These are phyloP conservation scores for Hirschioporus abietinus DNA, from an alignment of 768 basidiomycete species.

Conservation along the genomic window DNA sequence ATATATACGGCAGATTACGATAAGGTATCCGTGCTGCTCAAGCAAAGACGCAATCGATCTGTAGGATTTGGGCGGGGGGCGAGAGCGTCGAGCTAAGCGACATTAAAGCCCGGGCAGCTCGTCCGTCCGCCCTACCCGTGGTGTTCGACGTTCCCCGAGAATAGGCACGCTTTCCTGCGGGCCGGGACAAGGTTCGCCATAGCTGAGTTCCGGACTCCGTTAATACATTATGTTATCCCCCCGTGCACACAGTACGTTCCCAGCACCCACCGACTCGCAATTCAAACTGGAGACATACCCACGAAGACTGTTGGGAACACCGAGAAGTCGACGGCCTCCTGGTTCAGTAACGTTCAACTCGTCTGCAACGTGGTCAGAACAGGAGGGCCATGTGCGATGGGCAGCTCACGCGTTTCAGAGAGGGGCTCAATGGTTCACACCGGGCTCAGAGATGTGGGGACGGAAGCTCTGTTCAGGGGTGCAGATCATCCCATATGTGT, in stretches of 20 bases:
- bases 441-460: neutral
- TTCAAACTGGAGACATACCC: neutral
- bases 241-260: neutral
- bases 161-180: neutral
- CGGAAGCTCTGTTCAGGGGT: neutral
- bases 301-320: too few relatives aligned
- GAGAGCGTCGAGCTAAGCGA: neutral
- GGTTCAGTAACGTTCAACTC: neutral
- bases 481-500: neutral
- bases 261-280: neutral
- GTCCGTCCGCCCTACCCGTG: neutral
- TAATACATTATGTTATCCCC: neutral
- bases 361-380: neutral
- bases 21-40: neutral
- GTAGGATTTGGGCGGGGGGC: neutral
- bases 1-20: neutral
- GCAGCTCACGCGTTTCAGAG: neutral
- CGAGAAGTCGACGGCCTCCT: too few relatives aligned
- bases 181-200: conserved; percentile 1
- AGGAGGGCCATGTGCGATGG: neutral
- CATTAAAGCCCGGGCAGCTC: neutral
- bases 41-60: neutral
- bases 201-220: neutral
- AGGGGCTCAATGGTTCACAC: neutral
- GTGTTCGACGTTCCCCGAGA: neutral